Base-by-base conservation (phyloP, 2,329 filamentous ascomycete species). In the Cyphellophora europaea region DNA sequence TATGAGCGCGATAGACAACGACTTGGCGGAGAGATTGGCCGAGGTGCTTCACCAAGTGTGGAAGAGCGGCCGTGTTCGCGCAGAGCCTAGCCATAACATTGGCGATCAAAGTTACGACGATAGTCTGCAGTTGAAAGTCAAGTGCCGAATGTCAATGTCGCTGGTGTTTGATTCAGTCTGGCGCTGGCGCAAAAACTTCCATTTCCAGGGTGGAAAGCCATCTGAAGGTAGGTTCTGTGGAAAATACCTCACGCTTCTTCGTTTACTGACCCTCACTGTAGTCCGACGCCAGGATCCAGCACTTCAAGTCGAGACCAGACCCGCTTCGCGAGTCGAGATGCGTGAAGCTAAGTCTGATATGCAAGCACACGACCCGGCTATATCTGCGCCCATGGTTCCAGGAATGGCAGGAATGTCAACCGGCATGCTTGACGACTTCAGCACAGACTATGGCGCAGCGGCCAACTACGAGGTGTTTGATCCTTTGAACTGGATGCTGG, bases 401-500 rank as follows among this genome's bases (percentile, higher is more conserved):
- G 47, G 48, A 6, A 49, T 50, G 48, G 44, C 48, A 11, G 48
- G 48, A 10, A 49, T 50, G 48, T 34, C 45, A 3, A 45, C 43
- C 6, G 46, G 45, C 2, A 42, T 47, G 38, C 36, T 45, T 6
- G 45, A 48, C 19, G 38, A 44, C 23, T 40, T 39, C 14, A 33
- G 38, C 32, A 44, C 42, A 34, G 45, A 47, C 33, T 42, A 37
- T 33, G 42, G 47, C 19, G 27, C 15, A n/a, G 36, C 47, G 17
- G 73, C 75, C 6, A 81, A 77, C 49, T 87, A 87, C 56, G 84
- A 93, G 56, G 85, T 93, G 42, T 94, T 93, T 53, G 87, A 94
- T 59, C 85, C 88, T 1, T 71, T 94, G 50, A 85, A 89, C 56
- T 95, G 88, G 88, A 86, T 93, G 67, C 66, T 95, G 41, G 88